A percentile compares a stretch with the other conserved stretches of the same genome.
Evolutionary conservation across 164 flowering plant genomes (phyloP).

Genomic region (Nymphaea thermarum): DNA sequence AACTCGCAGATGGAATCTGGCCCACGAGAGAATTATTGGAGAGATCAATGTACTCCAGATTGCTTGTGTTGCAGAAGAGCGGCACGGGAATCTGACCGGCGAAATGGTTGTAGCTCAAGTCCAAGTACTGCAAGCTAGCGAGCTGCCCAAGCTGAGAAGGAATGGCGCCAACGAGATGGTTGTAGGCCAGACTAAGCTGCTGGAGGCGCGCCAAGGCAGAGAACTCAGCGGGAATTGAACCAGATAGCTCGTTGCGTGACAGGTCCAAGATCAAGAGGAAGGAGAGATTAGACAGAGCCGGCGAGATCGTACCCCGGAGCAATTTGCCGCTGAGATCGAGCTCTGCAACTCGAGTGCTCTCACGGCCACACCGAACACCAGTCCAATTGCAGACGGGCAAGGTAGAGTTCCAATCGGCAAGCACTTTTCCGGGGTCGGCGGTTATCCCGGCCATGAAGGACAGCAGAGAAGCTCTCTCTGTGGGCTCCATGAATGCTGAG

Average conservation of each 20-base stretch:
- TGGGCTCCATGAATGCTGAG: not conserved
- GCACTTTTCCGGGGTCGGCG: conserved; percentile 35
- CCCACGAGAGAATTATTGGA: conserved; percentile 76
- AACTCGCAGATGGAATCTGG: conserved; percentile 33
- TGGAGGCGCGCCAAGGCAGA: conserved; percentile 33
- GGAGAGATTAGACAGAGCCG: conserved; percentile 39
- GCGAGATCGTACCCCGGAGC: conserved; percentile 54
- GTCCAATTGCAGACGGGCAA: conserved; percentile 64
- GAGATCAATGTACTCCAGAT: conserved; percentile 60
- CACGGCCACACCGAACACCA: conserved; percentile 45
- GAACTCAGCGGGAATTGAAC: conserved; percentile 53
- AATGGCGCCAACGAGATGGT: conserved; percentile 46
- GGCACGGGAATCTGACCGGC: conserved; percentile 38
- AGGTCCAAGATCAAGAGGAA: conserved; percentile 52
- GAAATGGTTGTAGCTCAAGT: conserved; percentile 54
- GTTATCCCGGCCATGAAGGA: conserved; percentile 40
- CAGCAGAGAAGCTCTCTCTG: conserved; percentile 41
- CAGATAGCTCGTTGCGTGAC: conserved; percentile 49
- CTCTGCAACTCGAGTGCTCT: conserved; percentile 19
- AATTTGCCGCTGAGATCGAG: conserved; percentile 46
- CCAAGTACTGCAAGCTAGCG: conserved; percentile 35
- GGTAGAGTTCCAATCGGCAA: conserved; percentile 43
- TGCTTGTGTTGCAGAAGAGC: conserved; percentile 47
- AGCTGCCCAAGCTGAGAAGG: conserved; percentile 51
- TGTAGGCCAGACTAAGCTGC: conserved; percentile 54